These are phyloP conservation scores for Sistotremastrum suecicum DNA, from an alignment of 768 basidiomycete genomes.

Conservation along the genomic window DNA sequence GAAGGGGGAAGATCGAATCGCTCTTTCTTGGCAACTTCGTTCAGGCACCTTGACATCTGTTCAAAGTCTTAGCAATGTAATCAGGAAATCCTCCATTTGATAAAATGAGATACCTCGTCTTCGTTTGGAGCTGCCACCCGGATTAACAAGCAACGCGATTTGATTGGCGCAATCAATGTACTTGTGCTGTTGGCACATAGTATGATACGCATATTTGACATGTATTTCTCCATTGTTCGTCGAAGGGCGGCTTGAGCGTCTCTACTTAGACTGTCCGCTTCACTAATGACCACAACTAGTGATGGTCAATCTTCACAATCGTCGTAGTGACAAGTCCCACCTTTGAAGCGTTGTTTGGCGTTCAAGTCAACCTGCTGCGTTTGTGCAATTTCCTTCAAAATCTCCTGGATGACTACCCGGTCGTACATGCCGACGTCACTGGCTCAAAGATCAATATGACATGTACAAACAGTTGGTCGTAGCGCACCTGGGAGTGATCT, in stretches of 20 bases:
- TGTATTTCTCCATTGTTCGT: constrained; percentile 99
- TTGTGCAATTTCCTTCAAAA: constrained; percentile 96
- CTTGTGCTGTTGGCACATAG: constrained; percentile 93
- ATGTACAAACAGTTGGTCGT: background rate
- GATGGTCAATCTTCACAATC: background rate
- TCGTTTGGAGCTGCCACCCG: constrained; percentile 78
- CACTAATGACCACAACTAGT: constrained; percentile 93
- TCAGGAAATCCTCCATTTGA: background rate
- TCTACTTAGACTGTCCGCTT: constrained; percentile 86
- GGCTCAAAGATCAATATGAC: background rate
- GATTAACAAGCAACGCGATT: constrained; percentile 86
- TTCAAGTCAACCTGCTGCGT: constrained; percentile 95
- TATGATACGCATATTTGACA: constrained; percentile 94
- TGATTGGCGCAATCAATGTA: constrained; percentile 92
- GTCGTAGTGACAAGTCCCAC: constrained; percentile 25
- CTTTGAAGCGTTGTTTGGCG: constrained; percentile 95
- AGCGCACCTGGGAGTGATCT: constrained; percentile 86
- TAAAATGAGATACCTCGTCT: constrained; percentile 42
- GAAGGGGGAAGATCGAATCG: constrained; percentile 70
- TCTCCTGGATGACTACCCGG: constrained; percentile 88
- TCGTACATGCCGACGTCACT: constrained; percentile 97
- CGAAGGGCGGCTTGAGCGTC: constrained; percentile 96
- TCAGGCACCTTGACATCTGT: constrained; percentile 72
- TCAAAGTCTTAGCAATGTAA: background rate
- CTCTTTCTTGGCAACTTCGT: constrained; percentile 67